Evolutionary conservation across 2,329 filamentous ascomycete genomes (phyloP).

Genomic region (Fusarium fujikuroi): DNA sequence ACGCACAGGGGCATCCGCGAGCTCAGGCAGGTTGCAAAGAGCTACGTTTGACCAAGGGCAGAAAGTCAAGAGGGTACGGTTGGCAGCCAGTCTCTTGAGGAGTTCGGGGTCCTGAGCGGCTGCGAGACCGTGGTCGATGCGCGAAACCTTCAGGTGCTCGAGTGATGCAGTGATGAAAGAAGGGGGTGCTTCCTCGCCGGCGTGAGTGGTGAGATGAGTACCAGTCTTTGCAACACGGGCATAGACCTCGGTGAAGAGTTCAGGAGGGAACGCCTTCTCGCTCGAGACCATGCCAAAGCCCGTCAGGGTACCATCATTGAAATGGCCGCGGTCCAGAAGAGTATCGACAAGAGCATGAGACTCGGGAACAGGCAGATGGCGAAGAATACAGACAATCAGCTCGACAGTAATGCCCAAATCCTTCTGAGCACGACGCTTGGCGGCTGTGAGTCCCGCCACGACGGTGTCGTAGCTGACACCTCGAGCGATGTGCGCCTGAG

Average conservation of each 20-base stretch:
- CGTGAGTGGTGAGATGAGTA: constrained; percentile 75
- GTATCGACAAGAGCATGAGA: constrained; percentile 55
- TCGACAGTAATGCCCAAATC: constrained; percentile 72
- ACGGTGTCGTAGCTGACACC: constrained; percentile 72
- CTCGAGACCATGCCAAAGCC: constrained; percentile 77
- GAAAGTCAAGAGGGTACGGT: constrained; percentile 72
- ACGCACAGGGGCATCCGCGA: constrained; percentile 64
- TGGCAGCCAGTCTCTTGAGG: constrained; percentile 65
- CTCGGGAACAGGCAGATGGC: constrained; percentile 72
- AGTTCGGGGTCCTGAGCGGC: constrained; percentile 69
- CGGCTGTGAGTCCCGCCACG: constrained; percentile 70
- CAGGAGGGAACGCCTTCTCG: constrained; percentile 65
- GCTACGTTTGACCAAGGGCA: constrained; percentile 79
- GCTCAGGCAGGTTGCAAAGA: constrained; percentile 40
- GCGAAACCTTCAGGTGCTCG: constrained; percentile 67
- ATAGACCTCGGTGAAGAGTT: constrained; percentile 72
- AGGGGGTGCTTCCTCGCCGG: constrained; percentile 78
- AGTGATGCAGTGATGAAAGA: constrained; percentile 73
- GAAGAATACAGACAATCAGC: constrained; percentile 77
- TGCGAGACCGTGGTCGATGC: constrained; percentile 81
- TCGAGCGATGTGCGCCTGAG: constrained; percentile 75
- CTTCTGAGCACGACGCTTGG: constrained; percentile 66
- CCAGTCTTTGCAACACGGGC: constrained; percentile 56
- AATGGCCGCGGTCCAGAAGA: constrained; percentile 54
- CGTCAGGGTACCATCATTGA: constrained; percentile 62